Conservation (phyloP, 2,329 filamentous ascomycete genomes). For the Aspergillus japonicus region DNA sequence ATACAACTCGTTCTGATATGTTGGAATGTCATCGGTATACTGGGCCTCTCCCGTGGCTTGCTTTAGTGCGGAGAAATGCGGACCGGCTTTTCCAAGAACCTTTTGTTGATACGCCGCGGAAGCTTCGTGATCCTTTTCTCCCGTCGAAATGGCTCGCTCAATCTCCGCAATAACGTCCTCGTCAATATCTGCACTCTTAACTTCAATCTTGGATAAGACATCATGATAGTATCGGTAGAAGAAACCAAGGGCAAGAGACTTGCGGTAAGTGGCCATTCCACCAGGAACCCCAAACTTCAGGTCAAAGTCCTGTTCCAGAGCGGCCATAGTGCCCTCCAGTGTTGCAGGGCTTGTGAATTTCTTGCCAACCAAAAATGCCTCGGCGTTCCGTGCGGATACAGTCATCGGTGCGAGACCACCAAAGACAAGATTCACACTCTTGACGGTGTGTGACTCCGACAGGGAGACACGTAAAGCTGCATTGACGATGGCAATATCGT, state of each 20-base stretch:
- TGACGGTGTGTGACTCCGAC: conserved; percentile 66
- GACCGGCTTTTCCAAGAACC: conserved; percentile 79
- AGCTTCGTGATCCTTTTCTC: conserved; percentile 73
- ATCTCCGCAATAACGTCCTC: conserved; percentile 78
- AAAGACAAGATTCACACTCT: conserved; percentile 78
- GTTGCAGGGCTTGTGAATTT: conserved; percentile 77
- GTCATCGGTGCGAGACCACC: conserved; percentile 95
- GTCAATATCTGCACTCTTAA: conserved; percentile 58
- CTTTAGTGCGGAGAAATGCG: conserved; percentile 87
- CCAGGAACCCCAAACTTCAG: conserved; percentile 87
- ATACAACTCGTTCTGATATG: conserved; percentile 82
- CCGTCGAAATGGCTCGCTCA: conserved; percentile 76
- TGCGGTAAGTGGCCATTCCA: conserved; percentile 95
- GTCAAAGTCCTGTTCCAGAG: conserved; percentile 85
- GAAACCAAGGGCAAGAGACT: conserved; percentile 85
- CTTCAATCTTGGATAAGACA: conserved; percentile 60
- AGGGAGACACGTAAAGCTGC: conserved; percentile 75
- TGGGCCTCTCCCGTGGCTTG: conserved; percentile 92
- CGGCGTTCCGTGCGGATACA: conserved; percentile 77
- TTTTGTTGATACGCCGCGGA: conserved; percentile 77
- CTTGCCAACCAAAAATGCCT: conserved; percentile 72
- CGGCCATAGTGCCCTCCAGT: conserved; percentile 84
- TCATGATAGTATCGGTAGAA: conserved; percentile 98
- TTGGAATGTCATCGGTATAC: conserved; percentile 93
- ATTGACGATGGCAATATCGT: conserved; percentile 97